Base-by-base conservation (phyloP, 257 asterid genomes). In the Cinchona pubescens region DNA sequence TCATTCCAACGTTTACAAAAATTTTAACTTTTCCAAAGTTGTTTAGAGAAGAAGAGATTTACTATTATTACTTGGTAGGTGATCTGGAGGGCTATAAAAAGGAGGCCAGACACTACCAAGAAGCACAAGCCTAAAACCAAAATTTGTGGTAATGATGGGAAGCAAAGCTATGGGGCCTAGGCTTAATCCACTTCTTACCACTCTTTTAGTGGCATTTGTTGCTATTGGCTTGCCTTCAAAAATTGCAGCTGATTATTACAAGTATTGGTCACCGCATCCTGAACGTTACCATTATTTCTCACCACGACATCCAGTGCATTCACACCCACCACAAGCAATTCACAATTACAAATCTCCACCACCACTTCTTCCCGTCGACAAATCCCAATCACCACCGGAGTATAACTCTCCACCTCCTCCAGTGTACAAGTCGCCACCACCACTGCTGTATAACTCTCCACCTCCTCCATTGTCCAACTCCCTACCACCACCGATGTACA, bases 151-250 rank as follows among this genome's bases (percentile, higher is more conserved):
- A 23, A 71, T 8, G 76, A 78, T 71, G 81, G 78, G 78, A 1
- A 56, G 42, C 46, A 65, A 66, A 73, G 37, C 68, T n/a, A 79
- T 18, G 76, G 67, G 67, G 38, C 59, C 79, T 59, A 6, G 25
- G 19, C 69, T 79, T 79, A 76, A 61, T 32, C 67, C 79, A 61
- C 72, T 69, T 27, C 19, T 79, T 37, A 38, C 77, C 49, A 21
- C 78, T 5, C 58, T 78, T 64, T 37, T 79, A 35, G 49, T 74
- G 68, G 79, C 46, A 23, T 2, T 79, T 29, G 15, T 79, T n/a
- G 37, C 79, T 2, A 76, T 79, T 45, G 18, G 71, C 72, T 58
- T 79, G 48, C 82, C 82, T 56, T 74, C 76, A 12, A 30, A 65
- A 61, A 60, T 76, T 45, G 29, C 68, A 21, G 82, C 82, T 67